phyloP scores from a whole-genome alignment of 352 stramenopile species.

The Phytophthora idaei region DNA sequence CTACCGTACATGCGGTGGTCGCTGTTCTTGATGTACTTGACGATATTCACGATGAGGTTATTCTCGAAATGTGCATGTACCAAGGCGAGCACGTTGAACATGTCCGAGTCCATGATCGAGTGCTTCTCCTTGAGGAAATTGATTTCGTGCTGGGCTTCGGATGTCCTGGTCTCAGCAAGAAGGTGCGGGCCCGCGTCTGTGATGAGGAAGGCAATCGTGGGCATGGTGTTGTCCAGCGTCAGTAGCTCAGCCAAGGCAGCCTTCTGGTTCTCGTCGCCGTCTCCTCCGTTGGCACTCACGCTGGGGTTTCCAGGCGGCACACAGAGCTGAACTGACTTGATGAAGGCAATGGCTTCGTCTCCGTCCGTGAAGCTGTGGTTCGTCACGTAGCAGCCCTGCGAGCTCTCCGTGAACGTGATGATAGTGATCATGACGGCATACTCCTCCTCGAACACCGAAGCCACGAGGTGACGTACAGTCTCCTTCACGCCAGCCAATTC shows the following conservation, averaged over 20 bases:
- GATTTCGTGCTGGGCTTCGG: constrained; percentile 48
- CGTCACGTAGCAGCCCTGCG: constrained; percentile 62
- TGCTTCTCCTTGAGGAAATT: constrained; percentile 53
- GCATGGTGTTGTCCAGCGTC: constrained; percentile 50
- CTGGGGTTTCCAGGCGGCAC: constrained; percentile 38
- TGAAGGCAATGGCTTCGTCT: constrained; percentile 44
- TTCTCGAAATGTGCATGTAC: constrained; percentile 58
- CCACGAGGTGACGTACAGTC: constrained; percentile 58
- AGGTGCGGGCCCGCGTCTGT: constrained; percentile 65
- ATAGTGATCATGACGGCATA: constrained; percentile 68
- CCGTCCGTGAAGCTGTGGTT: constrained; percentile 69
- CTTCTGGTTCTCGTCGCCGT: constrained; percentile 77
- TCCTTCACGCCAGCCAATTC: constrained; percentile 62
- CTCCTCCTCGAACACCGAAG: constrained; percentile 56
- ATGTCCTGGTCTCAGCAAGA: constrained; percentile 33
- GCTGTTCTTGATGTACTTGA: constrained; percentile 66
- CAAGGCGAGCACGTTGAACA: constrained; percentile 56
- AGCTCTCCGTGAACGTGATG: constrained; percentile 72
- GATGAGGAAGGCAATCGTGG: constrained; percentile 74
- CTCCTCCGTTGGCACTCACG: constrained; percentile 53
- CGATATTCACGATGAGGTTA: constrained; percentile 61
- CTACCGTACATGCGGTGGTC: constrained; percentile 62
- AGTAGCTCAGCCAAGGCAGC: constrained; percentile 59
- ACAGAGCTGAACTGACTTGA: constrained; percentile 49
- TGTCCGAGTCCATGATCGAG: constrained; percentile 52